Percentiles rank a stretch among this genome's conserved stretches.
Conservation (phyloP, 441 rosid genomes). For the Adansonia rubrostipa region DNA sequence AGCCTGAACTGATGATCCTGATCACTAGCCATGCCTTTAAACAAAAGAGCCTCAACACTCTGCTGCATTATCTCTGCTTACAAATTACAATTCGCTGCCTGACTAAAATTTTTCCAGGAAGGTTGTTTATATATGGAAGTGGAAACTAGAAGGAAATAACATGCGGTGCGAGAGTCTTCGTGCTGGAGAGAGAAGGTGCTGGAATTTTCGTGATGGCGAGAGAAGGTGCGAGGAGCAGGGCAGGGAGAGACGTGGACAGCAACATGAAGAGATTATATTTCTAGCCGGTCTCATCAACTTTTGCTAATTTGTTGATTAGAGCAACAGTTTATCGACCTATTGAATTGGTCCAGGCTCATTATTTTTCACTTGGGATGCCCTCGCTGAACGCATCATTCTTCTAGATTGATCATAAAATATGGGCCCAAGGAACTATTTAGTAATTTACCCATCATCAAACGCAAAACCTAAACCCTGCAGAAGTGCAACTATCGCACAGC, state of each 20-base stretch:
- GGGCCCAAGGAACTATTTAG: background rate
- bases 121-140: background rate
- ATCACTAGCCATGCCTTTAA: slow-evolving; percentile 33
- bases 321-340: background rate
- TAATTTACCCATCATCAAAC: background rate
- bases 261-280: background rate
- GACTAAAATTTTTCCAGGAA: background rate
- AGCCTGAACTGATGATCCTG: slow-evolving; percentile 44
- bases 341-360: background rate
- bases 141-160: background rate
- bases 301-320: background rate
- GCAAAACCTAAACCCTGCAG: slow-evolving; percentile 18
- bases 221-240: slow-evolving; percentile 22
- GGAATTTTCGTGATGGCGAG: slow-evolving; percentile 35
- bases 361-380: background rate
- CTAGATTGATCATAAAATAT: no score
- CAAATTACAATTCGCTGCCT: background rate
- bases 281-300: background rate
- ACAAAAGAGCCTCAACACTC: background rate
- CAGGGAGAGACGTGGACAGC: background rate
- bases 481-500: slow-evolving; percentile 20
- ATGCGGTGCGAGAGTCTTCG: slow-evolving; percentile 33
- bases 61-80: background rate
- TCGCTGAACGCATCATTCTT: background rate
- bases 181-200: slow-evolving; percentile 30